These are phyloP conservation scores for Yamadazyma buinensis DNA, from an alignment of 1,139 yeast genomes.

Conservation along the genomic window DNA sequence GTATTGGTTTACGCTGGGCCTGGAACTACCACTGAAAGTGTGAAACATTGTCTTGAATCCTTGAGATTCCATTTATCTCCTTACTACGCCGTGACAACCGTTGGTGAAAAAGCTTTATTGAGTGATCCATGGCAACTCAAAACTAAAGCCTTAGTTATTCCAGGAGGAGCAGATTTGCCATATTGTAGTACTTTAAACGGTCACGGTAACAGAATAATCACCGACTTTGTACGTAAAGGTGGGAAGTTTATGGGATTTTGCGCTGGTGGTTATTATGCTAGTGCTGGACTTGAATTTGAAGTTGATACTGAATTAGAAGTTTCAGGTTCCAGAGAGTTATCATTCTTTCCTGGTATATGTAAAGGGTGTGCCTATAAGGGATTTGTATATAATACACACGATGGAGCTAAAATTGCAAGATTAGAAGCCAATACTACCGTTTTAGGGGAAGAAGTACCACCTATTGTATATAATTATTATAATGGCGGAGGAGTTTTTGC, in stretches of 20 bases:
- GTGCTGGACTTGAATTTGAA: constrained; percentile 79
- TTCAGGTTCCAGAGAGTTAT: constrained; percentile 76
- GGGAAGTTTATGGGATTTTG: constrained; percentile 86
- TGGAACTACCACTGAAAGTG: constrained; percentile 85
- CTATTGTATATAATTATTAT: constrained; percentile 43
- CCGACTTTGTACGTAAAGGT: constrained; percentile 67
- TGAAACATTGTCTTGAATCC: constrained; percentile 77
- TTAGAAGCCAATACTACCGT: constrained; percentile 26
- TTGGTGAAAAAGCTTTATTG: constrained; percentile 56
- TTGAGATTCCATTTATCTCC: constrained; percentile 77
- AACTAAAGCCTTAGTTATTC: constrained; percentile 77
- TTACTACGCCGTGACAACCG: constrained; percentile 77
- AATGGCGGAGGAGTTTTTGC: constrained; percentile 90
- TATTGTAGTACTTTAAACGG: constrained; percentile 72
- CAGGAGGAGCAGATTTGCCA: constrained; percentile 97
- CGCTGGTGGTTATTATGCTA: constrained; percentile 93
- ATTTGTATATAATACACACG: constrained; percentile 71
- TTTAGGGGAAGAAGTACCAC: constrained; percentile 16
- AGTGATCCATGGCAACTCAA: constrained; percentile 88
- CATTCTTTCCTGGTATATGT: constrained; percentile 75
- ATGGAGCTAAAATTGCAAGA: constrained; percentile 64
- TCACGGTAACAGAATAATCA: constrained; percentile 55
- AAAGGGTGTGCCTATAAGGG: constrained; percentile 82
- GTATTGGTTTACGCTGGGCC: constrained; percentile 80
- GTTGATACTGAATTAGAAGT: constrained; percentile 78